These are phyloP conservation scores for Tillandsia leiboldiana DNA, from an alignment of 176 grass and related monocot species.

Conservation along the genomic window DNA sequence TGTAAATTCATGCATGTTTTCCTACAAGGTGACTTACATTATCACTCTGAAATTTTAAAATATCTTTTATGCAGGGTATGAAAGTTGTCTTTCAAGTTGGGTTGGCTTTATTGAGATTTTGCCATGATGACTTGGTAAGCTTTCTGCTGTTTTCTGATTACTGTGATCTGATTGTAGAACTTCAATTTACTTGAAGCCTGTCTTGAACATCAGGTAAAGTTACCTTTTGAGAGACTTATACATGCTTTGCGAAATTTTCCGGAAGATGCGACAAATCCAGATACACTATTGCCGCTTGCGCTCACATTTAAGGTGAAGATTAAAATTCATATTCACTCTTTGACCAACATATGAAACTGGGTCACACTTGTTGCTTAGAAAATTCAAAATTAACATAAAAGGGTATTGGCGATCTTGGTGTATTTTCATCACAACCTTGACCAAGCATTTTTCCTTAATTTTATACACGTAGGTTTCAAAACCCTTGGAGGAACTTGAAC, in stretches of 20 bases:
- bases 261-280: slow-evolving; percentile 73
- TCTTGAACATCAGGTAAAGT: slow-evolving; percentile 47
- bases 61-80: slow-evolving; percentile 46
- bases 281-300: slow-evolving; percentile 62
- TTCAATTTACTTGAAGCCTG: slow-evolving; percentile 10
- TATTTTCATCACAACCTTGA: neutral
- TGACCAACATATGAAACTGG: neutral
- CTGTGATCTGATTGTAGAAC: slow-evolving; percentile 12
- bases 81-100: slow-evolving; percentile 92
- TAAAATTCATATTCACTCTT: slow-evolving; percentile 2
- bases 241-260: slow-evolving; percentile 79
- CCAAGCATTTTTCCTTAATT: neutral
- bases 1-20: slow-evolving; percentile 1
- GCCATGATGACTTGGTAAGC: slow-evolving; percentile 84
- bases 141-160: slow-evolving; percentile 11
- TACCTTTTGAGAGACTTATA: slow-evolving; percentile 87
- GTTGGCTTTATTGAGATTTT: slow-evolving; percentile 72
- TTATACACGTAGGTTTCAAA: slow-evolving; percentile 44
- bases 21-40: neutral
- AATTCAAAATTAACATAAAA: no score
- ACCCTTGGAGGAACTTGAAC: slow-evolving; percentile 55
- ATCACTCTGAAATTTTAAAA: neutral
- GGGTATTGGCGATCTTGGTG: neutral
- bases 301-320: slow-evolving; percentile 75
- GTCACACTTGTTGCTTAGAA: neutral